phyloP scores from a whole-genome alignment of 1,139 yeast genomes.

The Wickerhamomyces sp. region DNA sequence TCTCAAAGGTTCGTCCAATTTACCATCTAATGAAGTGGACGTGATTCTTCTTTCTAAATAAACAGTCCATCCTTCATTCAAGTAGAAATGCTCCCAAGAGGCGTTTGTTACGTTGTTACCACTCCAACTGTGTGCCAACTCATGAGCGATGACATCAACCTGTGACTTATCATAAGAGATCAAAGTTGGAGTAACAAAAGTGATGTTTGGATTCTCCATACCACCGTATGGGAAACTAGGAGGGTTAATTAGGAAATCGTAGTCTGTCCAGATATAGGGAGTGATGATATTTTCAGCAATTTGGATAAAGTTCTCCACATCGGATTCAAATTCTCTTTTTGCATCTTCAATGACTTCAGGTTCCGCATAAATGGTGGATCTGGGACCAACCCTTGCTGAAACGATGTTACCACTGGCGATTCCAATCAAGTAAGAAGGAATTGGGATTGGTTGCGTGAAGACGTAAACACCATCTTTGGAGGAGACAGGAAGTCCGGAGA shows the following conservation, averaged over 20 bases:
- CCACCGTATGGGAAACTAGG: slow-evolving; percentile 91
- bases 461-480: slow-evolving; percentile 28
- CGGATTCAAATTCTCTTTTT: slow-evolving; percentile 74
- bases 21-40: slow-evolving; percentile 35
- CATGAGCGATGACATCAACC: slow-evolving; percentile 88
- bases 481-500: slow-evolving; percentile 49
- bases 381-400: slow-evolving; percentile 72
- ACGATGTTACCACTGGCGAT: slow-evolving; percentile 80
- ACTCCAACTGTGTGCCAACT: slow-evolving; percentile 88
- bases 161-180: slow-evolving; percentile 83
- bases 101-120: slow-evolving; percentile 87
- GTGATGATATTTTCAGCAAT: slow-evolving; percentile 81
- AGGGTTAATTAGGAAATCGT: slow-evolving; percentile 78
- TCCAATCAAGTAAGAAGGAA: slow-evolving; percentile 80
- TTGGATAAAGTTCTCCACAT: slow-evolving; percentile 71
- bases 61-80: slow-evolving; percentile 96
- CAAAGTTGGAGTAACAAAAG: slow-evolving; percentile 87
- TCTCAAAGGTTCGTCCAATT: slow-evolving; percentile 73
- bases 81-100: slow-evolving; percentile 93
- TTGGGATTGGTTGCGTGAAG: slow-evolving; percentile 74
- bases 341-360: slow-evolving; percentile 65
- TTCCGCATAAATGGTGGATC: slow-evolving; percentile 79
- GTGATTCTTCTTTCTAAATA: slow-evolving; percentile 81
- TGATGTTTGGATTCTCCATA: slow-evolving; percentile 91
- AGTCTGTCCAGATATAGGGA: slow-evolving; percentile 80